phyloP scores from a whole-genome alignment of 148 eudicot species.

The Spergularia marina region DNA sequence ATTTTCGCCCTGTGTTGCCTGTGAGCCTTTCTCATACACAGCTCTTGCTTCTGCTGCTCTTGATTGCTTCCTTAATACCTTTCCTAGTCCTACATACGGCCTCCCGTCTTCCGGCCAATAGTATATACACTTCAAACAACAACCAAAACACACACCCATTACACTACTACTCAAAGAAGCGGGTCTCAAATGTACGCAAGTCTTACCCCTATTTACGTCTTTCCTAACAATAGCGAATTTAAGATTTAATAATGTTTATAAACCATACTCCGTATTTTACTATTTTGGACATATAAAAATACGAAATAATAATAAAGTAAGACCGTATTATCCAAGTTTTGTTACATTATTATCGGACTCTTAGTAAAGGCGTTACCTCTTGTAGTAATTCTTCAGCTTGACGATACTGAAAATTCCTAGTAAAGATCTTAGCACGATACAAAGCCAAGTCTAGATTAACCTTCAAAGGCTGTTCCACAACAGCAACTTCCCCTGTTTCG shows the following conservation, averaged over 20 bases:
- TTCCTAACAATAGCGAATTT: too few species aligned
- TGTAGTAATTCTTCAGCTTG: constrained; percentile 70
- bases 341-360: neutral
- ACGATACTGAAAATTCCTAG: constrained; percentile 50
- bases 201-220: too few species aligned
- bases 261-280: too few species aligned
- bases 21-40: constrained; percentile 91
- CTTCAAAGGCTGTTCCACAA: constrained; percentile 45
- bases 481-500: constrained; percentile 24
- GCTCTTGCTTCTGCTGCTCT: constrained; percentile 73
- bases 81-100: constrained; percentile 87
- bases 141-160: neutral
- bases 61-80: constrained; percentile 71
- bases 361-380: constrained; percentile 39
- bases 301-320: neutral
- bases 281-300: too few species aligned
- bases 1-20: constrained; percentile 95
- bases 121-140: constrained; percentile 52
- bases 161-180: too few species aligned
- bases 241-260: too few species aligned
- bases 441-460: constrained; percentile 85
- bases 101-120: constrained; percentile 98
- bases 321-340: too few species aligned
- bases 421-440: constrained; percentile 64
- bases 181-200: too few species aligned